Conservation (phyloP, 2,329 filamentous ascomycete species). For the Aspergillus novofumigatus region DNA sequence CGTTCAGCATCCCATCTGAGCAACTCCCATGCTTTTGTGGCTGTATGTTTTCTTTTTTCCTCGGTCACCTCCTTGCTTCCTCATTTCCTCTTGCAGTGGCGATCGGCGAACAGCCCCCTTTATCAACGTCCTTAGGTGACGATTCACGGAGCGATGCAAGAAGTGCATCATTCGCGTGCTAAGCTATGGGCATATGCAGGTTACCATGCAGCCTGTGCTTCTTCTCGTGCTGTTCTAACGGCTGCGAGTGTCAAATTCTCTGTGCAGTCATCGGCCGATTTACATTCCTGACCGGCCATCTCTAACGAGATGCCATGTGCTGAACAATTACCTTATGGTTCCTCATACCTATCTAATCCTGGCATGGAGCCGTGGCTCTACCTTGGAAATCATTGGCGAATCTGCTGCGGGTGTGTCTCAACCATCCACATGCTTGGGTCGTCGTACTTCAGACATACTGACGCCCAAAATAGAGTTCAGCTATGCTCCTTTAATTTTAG, state of each 20-base stretch:
- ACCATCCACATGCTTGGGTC: not conserved
- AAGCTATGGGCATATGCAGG: not conserved
- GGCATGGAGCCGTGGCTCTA: not conserved
- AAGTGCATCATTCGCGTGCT: not conserved
- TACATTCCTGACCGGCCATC: not conserved
- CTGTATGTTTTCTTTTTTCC: conserved; percentile 1
- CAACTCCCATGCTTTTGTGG: not conserved
- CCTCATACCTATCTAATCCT: not conserved
- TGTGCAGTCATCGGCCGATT: not conserved
- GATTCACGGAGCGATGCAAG: not conserved
- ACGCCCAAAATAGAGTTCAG: not conserved
- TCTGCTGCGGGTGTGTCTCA: not conserved
- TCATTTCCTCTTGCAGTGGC: not conserved
- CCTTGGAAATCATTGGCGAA: not conserved
- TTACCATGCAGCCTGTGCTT: not conserved
- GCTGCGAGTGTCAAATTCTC: not conserved
- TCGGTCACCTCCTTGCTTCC: not conserved
- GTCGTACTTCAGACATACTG: not conserved
- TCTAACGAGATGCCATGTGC: not conserved
- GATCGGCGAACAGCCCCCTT: conserved; percentile 3
- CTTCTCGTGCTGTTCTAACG: not conserved
- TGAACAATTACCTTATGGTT: not conserved
- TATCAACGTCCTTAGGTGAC: not conserved
- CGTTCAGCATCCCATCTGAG: not conserved
- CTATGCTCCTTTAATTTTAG: not conserved